Evolutionary conservation across 139 green algal species (phyloP).

Genomic region (Picochlorum sp.): DNA sequence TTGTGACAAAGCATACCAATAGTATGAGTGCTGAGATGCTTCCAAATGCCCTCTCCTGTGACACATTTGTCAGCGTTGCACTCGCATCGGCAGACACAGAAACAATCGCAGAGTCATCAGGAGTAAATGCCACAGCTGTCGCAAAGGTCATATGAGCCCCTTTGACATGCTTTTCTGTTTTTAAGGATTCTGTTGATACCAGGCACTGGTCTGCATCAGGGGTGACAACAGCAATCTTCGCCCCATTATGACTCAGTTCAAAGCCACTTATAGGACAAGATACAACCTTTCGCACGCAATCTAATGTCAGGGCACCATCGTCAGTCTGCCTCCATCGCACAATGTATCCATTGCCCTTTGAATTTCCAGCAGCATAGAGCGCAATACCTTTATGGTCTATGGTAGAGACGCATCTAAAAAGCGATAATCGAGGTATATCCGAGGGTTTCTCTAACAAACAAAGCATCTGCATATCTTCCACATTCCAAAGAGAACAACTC

Average conservation of each 20-base stretch:
- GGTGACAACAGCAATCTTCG: constrained; percentile 23
- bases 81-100: constrained; percentile 20
- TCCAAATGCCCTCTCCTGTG: too few relatives aligned
- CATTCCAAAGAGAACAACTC: constrained; percentile 20
- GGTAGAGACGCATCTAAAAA: constrained; percentile 24
- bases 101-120: constrained; percentile 19
- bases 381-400: constrained; percentile 13
- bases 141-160: constrained; percentile 50
- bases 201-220: constrained; percentile 26
- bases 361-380: constrained; percentile 20
- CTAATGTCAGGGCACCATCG: constrained; percentile 14
- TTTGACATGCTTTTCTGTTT: constrained; percentile 9
- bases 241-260: constrained; percentile 15
- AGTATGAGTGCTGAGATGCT: too few relatives aligned
- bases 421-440: constrained; percentile 25
- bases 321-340: constrained; percentile 29
- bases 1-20: too few relatives aligned
- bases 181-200: constrained; percentile 18
- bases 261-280: constrained; percentile 28
- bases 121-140: constrained; percentile 34
- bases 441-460: constrained; percentile 11
- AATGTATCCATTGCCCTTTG: constrained; percentile 20
- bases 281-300: constrained; percentile 8
- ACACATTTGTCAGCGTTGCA: constrained; percentile 1
- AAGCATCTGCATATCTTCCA: constrained; percentile 10